Evolutionary conservation across 176 grass and related monocot species (phyloP).

Genomic region (Areca catechu): DNA sequence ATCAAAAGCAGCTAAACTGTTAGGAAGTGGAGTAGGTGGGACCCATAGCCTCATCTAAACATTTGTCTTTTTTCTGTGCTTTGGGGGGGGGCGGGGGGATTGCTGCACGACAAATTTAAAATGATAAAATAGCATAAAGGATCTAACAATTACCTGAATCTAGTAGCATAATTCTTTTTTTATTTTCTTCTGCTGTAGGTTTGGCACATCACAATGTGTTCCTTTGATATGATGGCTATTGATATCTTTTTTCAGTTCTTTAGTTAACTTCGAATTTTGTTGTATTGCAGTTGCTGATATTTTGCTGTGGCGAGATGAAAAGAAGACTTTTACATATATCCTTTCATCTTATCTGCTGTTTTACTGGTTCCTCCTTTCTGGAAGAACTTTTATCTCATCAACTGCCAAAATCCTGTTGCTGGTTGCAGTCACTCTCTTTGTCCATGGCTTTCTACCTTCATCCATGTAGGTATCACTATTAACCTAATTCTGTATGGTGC

Average conservation of each 20-base stretch:
- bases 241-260: no score
- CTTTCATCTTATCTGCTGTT: constrained; percentile 67
- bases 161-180: no score
- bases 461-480: constrained; percentile 31
- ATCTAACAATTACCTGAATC: no score
- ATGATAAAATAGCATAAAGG: background rate
- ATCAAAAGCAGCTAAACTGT: constrained; percentile 61
- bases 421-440: constrained; percentile 61
- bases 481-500: constrained; percentile 11
- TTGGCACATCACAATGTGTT: no score
- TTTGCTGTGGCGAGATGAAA: constrained; percentile 97
- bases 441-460: constrained; percentile 68
- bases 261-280: background rate
- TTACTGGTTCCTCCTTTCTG: constrained; percentile 94
- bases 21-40: constrained; percentile 80
- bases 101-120: background rate
- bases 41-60: constrained; percentile 11
- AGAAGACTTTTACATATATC: constrained; percentile 77
- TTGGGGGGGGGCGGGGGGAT: no score
- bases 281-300: constrained; percentile 68
- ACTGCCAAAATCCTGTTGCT: constrained; percentile 70
- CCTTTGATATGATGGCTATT: no score
- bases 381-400: constrained; percentile 75
- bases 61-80: constrained; percentile 2
- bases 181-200: no score